Conservation (phyloP, 2,329 filamentous ascomycete genomes). For the Claviceps africana region DNA sequence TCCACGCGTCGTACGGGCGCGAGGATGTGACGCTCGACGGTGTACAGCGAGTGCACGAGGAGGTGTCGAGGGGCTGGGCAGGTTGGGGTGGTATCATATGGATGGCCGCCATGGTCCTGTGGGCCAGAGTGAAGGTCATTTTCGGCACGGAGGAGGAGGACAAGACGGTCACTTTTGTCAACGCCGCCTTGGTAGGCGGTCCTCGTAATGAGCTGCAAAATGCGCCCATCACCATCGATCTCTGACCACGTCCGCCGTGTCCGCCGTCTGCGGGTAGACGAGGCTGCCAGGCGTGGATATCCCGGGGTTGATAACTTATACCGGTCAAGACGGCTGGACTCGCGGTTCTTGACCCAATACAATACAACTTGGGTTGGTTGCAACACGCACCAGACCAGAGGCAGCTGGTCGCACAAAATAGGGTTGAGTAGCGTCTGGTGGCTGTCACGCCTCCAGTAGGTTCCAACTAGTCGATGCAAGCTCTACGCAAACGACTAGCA, state of each 20-base stretch:
- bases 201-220: conserved; percentile 5
- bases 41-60: conserved; percentile 9
- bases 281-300: too few species aligned
- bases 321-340: too few species aligned
- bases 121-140: neutral
- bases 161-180: conserved; percentile 5
- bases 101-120: conserved; percentile 8
- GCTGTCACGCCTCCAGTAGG: too few species aligned
- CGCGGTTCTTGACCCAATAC: too few species aligned
- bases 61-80: conserved; percentile 9
- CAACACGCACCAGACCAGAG: too few species aligned
- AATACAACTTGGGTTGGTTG: too few species aligned
- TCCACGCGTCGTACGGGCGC: conserved; percentile 12
- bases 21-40: conserved; percentile 10
- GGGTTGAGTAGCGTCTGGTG: too few species aligned
- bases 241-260: too few species aligned
- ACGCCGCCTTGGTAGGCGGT: conserved; percentile 8
- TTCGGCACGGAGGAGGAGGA: neutral
- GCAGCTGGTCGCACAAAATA: too few species aligned
- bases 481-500: too few species aligned
- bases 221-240: conserved; percentile 3
- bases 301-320: too few species aligned
- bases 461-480: too few species aligned
- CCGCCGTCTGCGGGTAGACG: neutral
- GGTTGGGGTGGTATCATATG: conserved; percentile 9